phyloP scores from a whole-genome alignment of 2,329 filamentous ascomycete species.

The Botrytis galanthina region DNA sequence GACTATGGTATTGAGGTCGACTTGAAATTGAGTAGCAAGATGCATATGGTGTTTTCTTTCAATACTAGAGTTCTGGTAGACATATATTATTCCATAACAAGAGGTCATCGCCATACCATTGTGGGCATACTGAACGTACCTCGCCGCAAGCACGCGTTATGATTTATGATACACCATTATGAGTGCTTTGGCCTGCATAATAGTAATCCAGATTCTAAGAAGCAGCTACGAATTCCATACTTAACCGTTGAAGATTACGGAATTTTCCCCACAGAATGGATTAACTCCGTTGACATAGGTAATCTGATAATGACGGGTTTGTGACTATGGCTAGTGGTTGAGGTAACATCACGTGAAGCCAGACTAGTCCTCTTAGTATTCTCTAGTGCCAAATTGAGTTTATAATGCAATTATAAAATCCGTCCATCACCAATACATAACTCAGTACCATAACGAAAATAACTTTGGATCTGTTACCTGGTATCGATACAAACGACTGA shows the following conservation, averaged over 20 bases:
- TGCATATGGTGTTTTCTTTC: too few relatives aligned
- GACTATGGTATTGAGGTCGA: too few relatives aligned
- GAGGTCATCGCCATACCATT: background rate
- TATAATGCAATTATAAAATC: background rate
- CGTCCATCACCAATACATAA: background rate
- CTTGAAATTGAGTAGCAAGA: too few relatives aligned
- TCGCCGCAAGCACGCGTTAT: background rate
- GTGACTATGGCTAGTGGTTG: background rate
- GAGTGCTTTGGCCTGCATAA: background rate
- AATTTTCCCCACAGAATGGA: background rate
- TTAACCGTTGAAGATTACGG: background rate
- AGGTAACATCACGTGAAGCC: background rate
- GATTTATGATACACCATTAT: background rate
- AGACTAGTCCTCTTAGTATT: background rate
- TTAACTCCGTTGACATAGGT: background rate
- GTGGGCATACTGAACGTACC: background rate
- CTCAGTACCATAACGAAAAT: background rate
- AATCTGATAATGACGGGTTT: background rate
- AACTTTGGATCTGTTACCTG: background rate
- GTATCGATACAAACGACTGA: background rate
- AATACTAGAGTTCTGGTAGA: too few relatives aligned
- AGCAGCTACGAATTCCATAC: background rate
- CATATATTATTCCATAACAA: background rate
- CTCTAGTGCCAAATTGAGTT: background rate
- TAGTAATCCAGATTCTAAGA: background rate